phyloP scores from a whole-genome alignment of 2,329 filamentous ascomycete species.

The Bisporella sp. region DNA sequence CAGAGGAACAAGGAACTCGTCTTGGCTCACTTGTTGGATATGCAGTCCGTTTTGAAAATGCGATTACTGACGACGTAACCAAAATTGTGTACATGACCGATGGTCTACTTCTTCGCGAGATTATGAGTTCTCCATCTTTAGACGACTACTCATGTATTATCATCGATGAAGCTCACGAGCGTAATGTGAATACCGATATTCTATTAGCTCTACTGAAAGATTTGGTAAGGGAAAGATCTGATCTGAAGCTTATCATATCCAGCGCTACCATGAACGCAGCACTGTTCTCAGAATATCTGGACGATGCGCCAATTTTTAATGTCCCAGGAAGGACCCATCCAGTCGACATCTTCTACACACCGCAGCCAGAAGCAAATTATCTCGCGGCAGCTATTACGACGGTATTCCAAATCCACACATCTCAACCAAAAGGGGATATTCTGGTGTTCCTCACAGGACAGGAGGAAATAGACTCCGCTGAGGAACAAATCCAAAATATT shows the following conservation, averaged over 20 bases:
- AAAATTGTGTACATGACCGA: conserved; percentile 96
- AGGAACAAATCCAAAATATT: conserved; percentile 78
- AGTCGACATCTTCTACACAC: conserved; percentile 87
- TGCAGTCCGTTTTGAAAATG: conserved; percentile 89
- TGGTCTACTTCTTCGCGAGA: conserved; percentile 94
- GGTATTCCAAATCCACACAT: conserved; percentile 90
- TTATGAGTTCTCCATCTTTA: conserved; percentile 84
- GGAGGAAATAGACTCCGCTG: conserved; percentile 88
- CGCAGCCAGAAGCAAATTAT: conserved; percentile 89
- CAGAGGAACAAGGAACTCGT: conserved; percentile 87
- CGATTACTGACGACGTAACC: conserved; percentile 76
- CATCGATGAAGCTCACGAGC: conserved; percentile 95
- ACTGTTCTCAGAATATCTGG: conserved; percentile 88
- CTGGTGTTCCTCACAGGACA: conserved; percentile 92
- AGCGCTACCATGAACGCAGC: conserved; percentile 92
- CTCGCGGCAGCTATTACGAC: conserved; percentile 86
- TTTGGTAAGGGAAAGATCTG: conserved; percentile 71
- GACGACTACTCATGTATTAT: conserved; percentile 93
- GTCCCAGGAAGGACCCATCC: conserved; percentile 85
- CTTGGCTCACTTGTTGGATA: conserved; percentile 92
- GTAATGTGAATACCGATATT: conserved; percentile 87
- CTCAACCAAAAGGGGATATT: conserved; percentile 79
- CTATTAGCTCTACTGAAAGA: conserved; percentile 84
- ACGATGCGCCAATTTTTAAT: conserved; percentile 89
- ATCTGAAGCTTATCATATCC: conserved; percentile 85